Base-by-base conservation (phyloP, 208 protist genomes). In the Leishmania turanica region DNA sequence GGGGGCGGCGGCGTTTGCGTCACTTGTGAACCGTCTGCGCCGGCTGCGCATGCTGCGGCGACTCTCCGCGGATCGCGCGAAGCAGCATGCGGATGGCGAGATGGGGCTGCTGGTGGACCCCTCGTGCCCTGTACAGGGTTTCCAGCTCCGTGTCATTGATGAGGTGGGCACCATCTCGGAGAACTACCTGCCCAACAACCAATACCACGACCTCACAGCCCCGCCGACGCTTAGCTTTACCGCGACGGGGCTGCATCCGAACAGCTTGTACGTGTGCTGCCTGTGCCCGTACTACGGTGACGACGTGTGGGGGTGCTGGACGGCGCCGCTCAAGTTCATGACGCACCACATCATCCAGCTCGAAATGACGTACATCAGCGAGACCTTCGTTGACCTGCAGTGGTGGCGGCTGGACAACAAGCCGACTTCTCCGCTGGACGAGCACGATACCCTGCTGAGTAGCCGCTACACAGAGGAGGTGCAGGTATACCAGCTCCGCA, bases 301-400 rank as follows among this genome's bases (percentile, higher is more conserved):
- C 47, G 84, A 84, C 31, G 72, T 92, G 58, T 96, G 92, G 91
- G 96, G 96, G 21, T 79, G 78, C 82, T 98, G 96, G 95, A 95
- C 94, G 42, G 51, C 66, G 51, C 93, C 94, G 69, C 86, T 97
- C 3, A 93, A 96, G 87, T 94, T 97, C 78, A 93, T 98, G 89
- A 98, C 95, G 40, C 93, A 97, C 85, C 97, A 98, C 87, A 88
- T 96, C 21, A 90, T 98, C 51, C 95, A 98, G 79, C 86, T 98
- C n/a, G 85, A 94, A 65, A 88, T 98, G 49, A 92, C 87, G 53
- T 97, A 97, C 87, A 93, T 97, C 75, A 90, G 89, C 65, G 94
- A 98, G 83, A 88, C 84, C 31, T 98, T 97, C 85, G 93, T 98
- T 2, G 94, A 97, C 70, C 87, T 98, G 75, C 93, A 96, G 79